Base-by-base conservation (phyloP, 148 eudicot species). In the Persicaria tinctoria region DNA sequence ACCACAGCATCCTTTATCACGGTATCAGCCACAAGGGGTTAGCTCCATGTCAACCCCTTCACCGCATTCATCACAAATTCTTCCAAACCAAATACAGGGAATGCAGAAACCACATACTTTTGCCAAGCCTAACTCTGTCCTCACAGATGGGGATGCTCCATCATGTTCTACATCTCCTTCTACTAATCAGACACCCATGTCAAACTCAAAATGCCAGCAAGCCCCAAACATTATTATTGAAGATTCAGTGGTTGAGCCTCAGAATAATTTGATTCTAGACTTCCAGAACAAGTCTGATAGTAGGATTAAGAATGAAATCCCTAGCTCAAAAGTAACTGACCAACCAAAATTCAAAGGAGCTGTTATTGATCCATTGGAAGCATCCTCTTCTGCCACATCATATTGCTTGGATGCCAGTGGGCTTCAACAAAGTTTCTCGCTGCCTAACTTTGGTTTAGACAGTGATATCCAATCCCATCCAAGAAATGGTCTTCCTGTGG, bases 121-220 rank as follows among this genome's bases (percentile, higher is more conserved):
- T 27, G 72, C 75, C 51, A 86, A 87, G 80, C 82, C 85, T 64
- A 87, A 79, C 60, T 88, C 92, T 27, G 84, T 82, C 51, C 85
- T 78, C 27, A 86, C 95, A 12, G 91, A 90, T 12, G 89, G 83
- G 6, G 98, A 89, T 76, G 86, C 83, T 78, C 97, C 93, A 45
- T 94, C 98, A 11, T 94, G 97, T 73, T 94, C 98, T 18, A 92
- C 96, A 0, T 90, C 98, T 11, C 96, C 97, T 70, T 89, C 95
- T 8, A 83, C 93, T 54, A 91, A 87, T 76, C 97, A 89, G 74
- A 73, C 85, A 50, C 84, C 86, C 1, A 82, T 88, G 41, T 78
- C 91, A 66, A 87, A 74, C 76, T 85, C 83, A 56, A 82, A 72
- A 77, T 89, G 75, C 66, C 93, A 87, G 80, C 88, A 78, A 62